phyloP scores from a whole-genome alignment of 2,329 filamentous ascomycete species.

The Albifimbria verrucaria region DNA sequence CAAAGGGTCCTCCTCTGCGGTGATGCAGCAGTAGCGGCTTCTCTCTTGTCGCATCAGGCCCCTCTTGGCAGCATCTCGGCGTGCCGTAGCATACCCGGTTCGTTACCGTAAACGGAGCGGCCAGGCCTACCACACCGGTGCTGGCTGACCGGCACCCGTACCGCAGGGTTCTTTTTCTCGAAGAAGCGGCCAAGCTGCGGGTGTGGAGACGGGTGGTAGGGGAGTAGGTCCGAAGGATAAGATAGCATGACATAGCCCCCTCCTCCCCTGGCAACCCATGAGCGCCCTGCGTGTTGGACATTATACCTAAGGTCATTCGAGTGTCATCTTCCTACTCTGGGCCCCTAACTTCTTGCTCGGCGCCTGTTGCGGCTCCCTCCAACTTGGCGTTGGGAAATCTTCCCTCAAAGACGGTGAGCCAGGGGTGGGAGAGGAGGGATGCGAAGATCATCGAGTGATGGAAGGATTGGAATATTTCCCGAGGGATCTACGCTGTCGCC shows the following conservation, averaged over 20 bases:
- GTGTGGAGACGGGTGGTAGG: neutral
- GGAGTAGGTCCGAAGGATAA: neutral
- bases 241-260: too few species aligned
- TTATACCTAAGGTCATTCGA: neutral
- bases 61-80: neutral
- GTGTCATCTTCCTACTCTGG: neutral
- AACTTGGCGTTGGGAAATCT: neutral
- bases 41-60: neutral
- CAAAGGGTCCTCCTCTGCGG: neutral
- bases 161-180: too few species aligned
- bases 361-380: neutral
- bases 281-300: neutral
- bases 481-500: neutral
- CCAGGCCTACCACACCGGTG: neutral
- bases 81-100: neutral
- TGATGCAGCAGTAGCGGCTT: too few species aligned
- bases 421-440: too few species aligned
- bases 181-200: too few species aligned
- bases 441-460: too few species aligned
- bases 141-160: too few species aligned
- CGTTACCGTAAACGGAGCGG: neutral
- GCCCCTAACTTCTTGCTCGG: too few species aligned
- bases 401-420: too few species aligned
- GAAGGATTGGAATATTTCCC: neutral
- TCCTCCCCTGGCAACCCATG: too few species aligned